These are phyloP conservation scores for Saturnispora quitensis DNA, from an alignment of 805 yeast species.

Conservation along the genomic window DNA sequence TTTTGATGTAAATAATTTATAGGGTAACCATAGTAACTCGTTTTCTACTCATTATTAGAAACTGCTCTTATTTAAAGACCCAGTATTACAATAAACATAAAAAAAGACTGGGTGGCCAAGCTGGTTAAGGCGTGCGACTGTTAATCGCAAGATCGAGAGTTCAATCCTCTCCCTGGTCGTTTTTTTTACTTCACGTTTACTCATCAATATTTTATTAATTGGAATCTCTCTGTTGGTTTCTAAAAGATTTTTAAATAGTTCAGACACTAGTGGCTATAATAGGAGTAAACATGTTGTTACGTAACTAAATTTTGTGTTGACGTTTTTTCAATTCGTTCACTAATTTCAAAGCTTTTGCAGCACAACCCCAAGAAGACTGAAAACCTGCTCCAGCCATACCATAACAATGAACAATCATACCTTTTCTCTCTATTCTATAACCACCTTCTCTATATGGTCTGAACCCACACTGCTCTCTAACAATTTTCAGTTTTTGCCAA, in stretches of 20 bases:
- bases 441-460: constrained; percentile 62
- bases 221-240: no score
- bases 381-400: constrained; percentile 35
- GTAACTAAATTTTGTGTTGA: neutral
- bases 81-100: no score
- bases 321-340: constrained; percentile 4
- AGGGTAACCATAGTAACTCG: no score
- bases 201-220: no score
- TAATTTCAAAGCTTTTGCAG: constrained; percentile 30
- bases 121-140: constrained; percentile 57
- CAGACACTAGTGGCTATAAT: no score
- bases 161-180: constrained; percentile 53
- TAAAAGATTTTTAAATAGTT: no score
- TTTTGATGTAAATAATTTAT: no score
- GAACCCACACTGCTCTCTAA: constrained; percentile 49
- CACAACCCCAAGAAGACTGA: constrained; percentile 55
- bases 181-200: neutral
- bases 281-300: neutral
- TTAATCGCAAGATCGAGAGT: constrained; percentile 58
- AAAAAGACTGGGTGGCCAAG: constrained; percentile 48
- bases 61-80: no score
- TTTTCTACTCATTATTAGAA: no score
- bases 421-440: constrained; percentile 39
- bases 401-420: constrained; percentile 47
- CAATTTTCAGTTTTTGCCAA: constrained; percentile 35